Evolutionary conservation across 441 rosid species (phyloP).

Genomic region (Corymbia calophylla): DNA sequence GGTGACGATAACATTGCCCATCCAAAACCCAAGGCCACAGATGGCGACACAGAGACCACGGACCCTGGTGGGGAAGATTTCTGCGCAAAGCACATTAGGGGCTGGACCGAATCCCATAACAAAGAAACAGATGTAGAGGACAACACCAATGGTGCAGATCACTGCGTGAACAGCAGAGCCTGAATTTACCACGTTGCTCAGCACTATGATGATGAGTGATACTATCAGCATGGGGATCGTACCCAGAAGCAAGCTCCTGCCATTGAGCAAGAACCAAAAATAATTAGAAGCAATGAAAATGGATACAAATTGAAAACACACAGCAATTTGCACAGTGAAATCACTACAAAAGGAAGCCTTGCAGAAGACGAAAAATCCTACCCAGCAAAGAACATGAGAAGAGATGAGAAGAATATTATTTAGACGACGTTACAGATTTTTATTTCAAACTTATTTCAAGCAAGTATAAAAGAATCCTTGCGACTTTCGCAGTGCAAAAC

Average conservation of each 20-base stretch:
- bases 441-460: background rate
- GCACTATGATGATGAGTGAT: conserved; percentile 54
- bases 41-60: conserved; percentile 37
- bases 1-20: background rate
- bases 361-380: background rate
- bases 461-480: background rate
- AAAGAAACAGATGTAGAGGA: conserved; percentile 87
- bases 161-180: conserved; percentile 52
- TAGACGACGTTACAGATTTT: background rate
- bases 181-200: conserved; percentile 38
- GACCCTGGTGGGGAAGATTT: conserved; percentile 98
- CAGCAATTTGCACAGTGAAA: background rate
- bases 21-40: conserved; percentile 5
- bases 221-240: conserved; percentile 74
- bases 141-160: conserved; percentile 67
- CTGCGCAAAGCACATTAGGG: conserved; percentile 91
- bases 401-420: background rate
- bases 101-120: conserved; percentile 93
- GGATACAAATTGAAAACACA: background rate
- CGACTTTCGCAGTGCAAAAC: background rate
- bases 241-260: conserved; percentile 72
- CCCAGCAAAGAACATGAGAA: background rate
- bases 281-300: background rate
- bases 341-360: background rate
- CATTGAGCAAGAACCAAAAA: background rate